Evolutionary conservation across 352 stramenopile genomes (phyloP).

Genomic region (Phytophthora colocasiae): DNA sequence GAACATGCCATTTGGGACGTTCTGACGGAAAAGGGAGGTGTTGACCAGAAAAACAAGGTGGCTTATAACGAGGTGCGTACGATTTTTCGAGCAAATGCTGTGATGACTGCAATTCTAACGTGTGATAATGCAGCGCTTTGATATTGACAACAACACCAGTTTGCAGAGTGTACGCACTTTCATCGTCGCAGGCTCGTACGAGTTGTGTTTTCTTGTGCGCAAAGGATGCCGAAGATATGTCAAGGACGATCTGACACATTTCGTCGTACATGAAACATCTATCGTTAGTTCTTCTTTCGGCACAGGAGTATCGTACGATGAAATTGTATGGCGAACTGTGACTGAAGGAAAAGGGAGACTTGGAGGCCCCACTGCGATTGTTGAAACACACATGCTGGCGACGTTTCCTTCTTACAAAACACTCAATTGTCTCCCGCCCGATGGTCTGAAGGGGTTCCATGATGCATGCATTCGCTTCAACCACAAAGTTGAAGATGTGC

Average conservation of each 20-base stretch:
- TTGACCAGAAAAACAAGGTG: constrained; percentile 5
- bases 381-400: constrained; percentile 26
- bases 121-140: constrained; percentile 11
- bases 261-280: constrained; percentile 15
- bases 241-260: constrained; percentile 14
- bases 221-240: constrained; percentile 23
- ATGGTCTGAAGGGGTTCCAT: constrained; percentile 17
- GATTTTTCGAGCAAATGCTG: neutral
- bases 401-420: constrained; percentile 25
- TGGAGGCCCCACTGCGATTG: constrained; percentile 9
- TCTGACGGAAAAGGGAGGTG: neutral
- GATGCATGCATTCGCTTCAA: constrained; percentile 26
- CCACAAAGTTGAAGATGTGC: constrained; percentile 24
- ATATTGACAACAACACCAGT: constrained; percentile 19
- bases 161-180: constrained; percentile 20
- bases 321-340: constrained; percentile 22
- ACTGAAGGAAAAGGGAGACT: neutral
- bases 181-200: neutral
- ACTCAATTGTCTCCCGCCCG: constrained; percentile 10
- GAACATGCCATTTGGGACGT: constrained; percentile 20
- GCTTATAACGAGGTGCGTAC: constrained; percentile 26
- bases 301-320: constrained; percentile 19
- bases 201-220: constrained; percentile 27
- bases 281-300: constrained; percentile 4
- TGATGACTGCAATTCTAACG: neutral